Base-by-base conservation (phyloP, 352 stramenopile species). In the Phytophthora citricola region DNA sequence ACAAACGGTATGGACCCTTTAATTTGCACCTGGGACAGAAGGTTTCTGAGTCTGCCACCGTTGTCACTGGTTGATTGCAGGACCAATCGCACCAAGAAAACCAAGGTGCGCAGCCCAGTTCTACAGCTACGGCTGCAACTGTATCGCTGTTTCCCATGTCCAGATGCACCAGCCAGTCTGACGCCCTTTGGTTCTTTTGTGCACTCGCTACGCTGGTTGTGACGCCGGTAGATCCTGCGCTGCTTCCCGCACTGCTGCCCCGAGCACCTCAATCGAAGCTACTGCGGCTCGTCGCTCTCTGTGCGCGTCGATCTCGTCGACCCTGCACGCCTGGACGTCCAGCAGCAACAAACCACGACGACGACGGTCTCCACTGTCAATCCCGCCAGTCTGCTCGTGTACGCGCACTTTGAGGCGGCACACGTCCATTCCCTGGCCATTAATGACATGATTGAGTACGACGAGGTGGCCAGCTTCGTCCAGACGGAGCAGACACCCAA, bases 181-280 rank as follows among this genome's bases (percentile, higher is more conserved):
- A 48, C 17, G 43, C 31, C 38, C 34, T 53, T 31, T 56, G 56
- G 5, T 27, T 39, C 9, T 36, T 40, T 41, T 54, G 9, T 27
- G n/a, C 52, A 12, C 29, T 14, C 20, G 41, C 38, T 36, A 14
- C 36, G n/a, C 31, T 43, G 5, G 45, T 39, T 20, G 9, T 14
- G 15, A 11, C 11, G 38, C 26, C 4, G 9, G 1, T 26, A 89
- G 80, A 91, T 91, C 71, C 41, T 91, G 52, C 78, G 82, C 32
- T 91, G 80, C 69, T 92, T 92, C 57, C 81, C 83, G 17, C 81
- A 92, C 56, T 92, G 83, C 65, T 92, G 81, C 34, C 83, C 83
- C 0, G 57, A 81, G 45, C 83, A 92, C 48, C 56, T 92, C 45
- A 78, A 84, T 40, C 77, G 81, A 27, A 92, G 83, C 65, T 92